phyloP scores from a whole-genome alignment of 495 filamentous ascomycete species.

The Penicillium macrosclerotiorum region DNA sequence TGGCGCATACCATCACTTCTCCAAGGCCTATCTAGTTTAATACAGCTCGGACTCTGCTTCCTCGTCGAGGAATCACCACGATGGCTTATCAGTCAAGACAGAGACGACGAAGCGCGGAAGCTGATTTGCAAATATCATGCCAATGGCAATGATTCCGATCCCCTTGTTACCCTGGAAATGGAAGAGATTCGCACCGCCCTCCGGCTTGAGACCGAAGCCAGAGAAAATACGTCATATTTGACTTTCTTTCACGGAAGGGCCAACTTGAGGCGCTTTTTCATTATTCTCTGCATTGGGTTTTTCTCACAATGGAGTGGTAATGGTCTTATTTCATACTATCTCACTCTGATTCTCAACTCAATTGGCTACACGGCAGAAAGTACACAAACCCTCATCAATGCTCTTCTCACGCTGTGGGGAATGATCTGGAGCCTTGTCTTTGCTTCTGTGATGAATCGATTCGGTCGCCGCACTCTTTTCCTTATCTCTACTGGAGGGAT shows the following conservation, averaged over 20 bases:
- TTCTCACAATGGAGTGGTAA: slow-evolving; percentile 13
- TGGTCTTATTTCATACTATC: slow-evolving; percentile 45
- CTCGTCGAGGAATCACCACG: slow-evolving; percentile 34
- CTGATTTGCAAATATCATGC: slow-evolving; percentile 45
- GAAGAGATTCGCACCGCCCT: slow-evolving; percentile 26
- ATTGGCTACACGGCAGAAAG: slow-evolving; percentile 29
- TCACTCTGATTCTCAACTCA: slow-evolving; percentile 33
- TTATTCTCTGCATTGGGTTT: slow-evolving; percentile 7
- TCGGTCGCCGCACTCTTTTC: slow-evolving; percentile 57
- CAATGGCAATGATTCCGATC: slow-evolving; percentile 15
- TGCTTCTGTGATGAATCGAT: slow-evolving; percentile 53
- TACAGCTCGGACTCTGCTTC: slow-evolving; percentile 40
- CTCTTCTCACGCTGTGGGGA: slow-evolving; percentile 27
- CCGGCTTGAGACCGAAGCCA: slow-evolving; percentile 25
- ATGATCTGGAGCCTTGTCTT: slow-evolving; percentile 50
- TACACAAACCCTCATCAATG: slow-evolving; percentile 30
- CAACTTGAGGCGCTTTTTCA: slow-evolving; percentile 6
- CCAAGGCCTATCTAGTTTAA: no score
- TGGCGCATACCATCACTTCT: no score
- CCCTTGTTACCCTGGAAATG: slow-evolving; percentile 23
- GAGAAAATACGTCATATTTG: slow-evolving; percentile 21
- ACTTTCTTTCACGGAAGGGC: slow-evolving; percentile 6
- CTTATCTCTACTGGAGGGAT: slow-evolving; percentile 54
- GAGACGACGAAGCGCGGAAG: slow-evolving; percentile 38
- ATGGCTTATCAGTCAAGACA: slow-evolving; percentile 38